A percentile compares a stretch with the other conserved stretches of the same genome.
Evolutionary conservation across 257 asterid species (phyloP).

Genomic region (Primulina tabacum): DNA sequence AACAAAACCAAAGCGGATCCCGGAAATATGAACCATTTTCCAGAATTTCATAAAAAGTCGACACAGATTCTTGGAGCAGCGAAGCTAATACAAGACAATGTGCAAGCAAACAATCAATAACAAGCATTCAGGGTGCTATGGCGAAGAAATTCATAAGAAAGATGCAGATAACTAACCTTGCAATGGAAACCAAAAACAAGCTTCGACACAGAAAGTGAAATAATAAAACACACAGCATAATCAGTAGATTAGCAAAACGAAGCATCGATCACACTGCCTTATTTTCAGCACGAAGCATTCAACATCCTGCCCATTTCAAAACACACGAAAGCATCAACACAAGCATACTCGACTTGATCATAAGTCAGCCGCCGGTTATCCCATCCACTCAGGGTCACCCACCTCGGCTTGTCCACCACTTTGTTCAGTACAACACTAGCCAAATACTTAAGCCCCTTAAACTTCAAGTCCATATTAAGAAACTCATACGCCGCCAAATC

Average conservation of each 20-base stretch:
- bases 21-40: too few relatives aligned
- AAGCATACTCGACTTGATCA: conserved; percentile 38
- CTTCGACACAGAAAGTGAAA: background rate
- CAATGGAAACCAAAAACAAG: background rate
- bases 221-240: background rate
- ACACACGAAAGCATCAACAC: conserved; percentile 43
- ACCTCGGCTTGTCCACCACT: conserved; percentile 38
- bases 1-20: too few relatives aligned
- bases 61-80: too few relatives aligned
- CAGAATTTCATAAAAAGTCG: too few relatives aligned
- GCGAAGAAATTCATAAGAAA: too few relatives aligned
- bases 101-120: too few relatives aligned
- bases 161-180: too few relatives aligned
- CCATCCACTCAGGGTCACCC: conserved; percentile 51
- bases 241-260: background rate
- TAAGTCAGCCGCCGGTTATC: conserved; percentile 35
- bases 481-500: conserved; percentile 33
- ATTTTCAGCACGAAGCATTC: conserved; percentile 19
- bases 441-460: conserved; percentile 37
- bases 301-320: conserved; percentile 35
- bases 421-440: conserved; percentile 35
- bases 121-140: too few relatives aligned
- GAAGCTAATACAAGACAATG: too few relatives aligned
- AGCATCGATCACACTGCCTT: background rate
- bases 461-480: conserved; percentile 26